Conservation (phyloP, 805 yeast species). For the Wickerhamomyces alni region DNA sequence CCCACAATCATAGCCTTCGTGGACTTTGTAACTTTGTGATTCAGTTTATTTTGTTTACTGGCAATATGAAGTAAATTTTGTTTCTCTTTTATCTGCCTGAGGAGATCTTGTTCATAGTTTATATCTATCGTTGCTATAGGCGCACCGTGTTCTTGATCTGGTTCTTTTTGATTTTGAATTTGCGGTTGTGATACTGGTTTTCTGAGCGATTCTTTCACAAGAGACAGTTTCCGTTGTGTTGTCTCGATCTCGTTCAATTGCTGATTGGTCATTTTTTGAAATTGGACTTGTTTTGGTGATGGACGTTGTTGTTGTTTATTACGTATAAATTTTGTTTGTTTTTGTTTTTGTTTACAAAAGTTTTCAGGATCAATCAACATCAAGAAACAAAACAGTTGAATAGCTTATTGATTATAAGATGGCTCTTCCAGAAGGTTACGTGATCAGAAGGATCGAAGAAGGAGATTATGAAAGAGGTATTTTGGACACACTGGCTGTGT, state of each 20-base stretch:
- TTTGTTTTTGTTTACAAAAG: neutral
- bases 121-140: conserved; percentile 4
- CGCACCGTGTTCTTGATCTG: neutral
- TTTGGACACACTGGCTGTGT: conserved; percentile 52
- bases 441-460: conserved; percentile 48
- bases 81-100: neutral
- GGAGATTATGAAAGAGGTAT: conserved; percentile 61
- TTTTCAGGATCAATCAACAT: neutral
- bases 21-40: neutral
- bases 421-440: conserved; percentile 59
- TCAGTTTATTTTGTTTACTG: neutral
- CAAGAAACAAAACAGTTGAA: neutral
- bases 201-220: neutral
- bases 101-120: neutral
- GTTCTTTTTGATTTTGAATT: neutral
- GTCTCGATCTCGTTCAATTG: conserved; percentile 1
- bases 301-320: too few relatives aligned
- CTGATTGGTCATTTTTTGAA: too few relatives aligned
- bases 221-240: neutral
- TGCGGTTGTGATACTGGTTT: too few relatives aligned
- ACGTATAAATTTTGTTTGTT: too few relatives aligned
- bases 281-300: too few relatives aligned
- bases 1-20: conserved; percentile 6
- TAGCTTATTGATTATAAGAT: neutral
- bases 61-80: neutral